phyloP scores from a whole-genome alignment of 257 asterid genomes.

The Rubia yunnanensis region DNA sequence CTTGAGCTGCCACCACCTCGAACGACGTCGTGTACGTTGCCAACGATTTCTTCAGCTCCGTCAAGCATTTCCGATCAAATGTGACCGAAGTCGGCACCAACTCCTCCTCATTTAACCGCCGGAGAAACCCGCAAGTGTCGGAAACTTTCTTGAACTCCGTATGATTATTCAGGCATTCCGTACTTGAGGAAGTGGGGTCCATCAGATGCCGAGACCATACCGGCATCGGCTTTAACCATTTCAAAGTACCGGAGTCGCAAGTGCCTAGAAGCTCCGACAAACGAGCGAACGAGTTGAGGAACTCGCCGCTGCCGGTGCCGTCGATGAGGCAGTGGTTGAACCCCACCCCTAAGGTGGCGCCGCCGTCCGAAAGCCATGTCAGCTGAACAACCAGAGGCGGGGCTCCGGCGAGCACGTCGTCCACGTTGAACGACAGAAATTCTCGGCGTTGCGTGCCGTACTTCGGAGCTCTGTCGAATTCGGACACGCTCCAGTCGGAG shows the following conservation, averaged over 20 bases:
- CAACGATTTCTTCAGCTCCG: conserved; percentile 30
- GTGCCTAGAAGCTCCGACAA: conserved; percentile 7
- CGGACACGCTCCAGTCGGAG: conserved; percentile 25
- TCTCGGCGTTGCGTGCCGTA: conserved; percentile 34
- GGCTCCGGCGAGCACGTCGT: conserved; percentile 46
- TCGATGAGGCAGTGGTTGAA: conserved; percentile 57
- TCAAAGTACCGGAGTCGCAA: too few species aligned
- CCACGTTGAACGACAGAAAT: conserved; percentile 36
- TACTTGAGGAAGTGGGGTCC: conserved; percentile 12
- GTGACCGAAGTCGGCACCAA: conserved; percentile 37
- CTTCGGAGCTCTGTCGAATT: conserved; percentile 33
- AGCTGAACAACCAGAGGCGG: conserved; percentile 65
- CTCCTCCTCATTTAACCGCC: conserved; percentile 28
- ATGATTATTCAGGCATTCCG: conserved; percentile 10
- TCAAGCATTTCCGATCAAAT: conserved; percentile 23
- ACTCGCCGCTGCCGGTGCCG: conserved; percentile 53
- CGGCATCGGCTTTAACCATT: conserved; percentile 24
- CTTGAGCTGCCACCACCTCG: conserved; percentile 56
- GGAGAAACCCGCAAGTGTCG: conserved; percentile 32
- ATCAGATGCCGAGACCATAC: conserved; percentile 43
- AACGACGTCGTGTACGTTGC: conserved; percentile 44
- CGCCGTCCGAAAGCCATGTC: conserved; percentile 59
- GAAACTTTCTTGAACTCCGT: conserved; percentile 40
- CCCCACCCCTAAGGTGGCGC: conserved; percentile 47
- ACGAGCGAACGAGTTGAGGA: conserved; percentile 54